These are phyloP conservation scores for Hypoxylon sp. DNA, from an alignment of 2,329 filamentous ascomycete species.

Conservation along the genomic window DNA sequence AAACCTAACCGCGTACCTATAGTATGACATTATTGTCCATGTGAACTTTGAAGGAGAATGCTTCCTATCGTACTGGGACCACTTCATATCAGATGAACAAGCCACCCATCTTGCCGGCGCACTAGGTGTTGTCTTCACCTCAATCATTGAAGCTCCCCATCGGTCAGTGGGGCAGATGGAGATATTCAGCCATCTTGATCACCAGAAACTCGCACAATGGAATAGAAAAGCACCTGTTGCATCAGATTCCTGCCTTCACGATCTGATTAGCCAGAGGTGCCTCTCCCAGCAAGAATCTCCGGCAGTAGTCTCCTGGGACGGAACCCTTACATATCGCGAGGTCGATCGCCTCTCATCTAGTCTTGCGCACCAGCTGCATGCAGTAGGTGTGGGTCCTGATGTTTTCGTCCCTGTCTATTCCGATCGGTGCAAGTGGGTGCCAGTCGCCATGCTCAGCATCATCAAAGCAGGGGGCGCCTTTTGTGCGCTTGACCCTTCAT, in stretches of 20 bases:
- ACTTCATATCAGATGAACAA: background rate
- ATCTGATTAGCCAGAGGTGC: constrained; percentile 30
- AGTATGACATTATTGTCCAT: constrained; percentile 1
- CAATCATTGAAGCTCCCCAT: background rate
- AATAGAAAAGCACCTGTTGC: constrained; percentile 16
- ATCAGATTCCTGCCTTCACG: constrained; percentile 24
- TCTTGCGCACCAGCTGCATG: constrained; percentile 46
- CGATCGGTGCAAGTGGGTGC: constrained; percentile 47
- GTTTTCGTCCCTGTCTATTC: constrained; percentile 54
- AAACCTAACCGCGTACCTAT: background rate
- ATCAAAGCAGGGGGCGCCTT: background rate
- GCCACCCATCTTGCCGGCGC: background rate
- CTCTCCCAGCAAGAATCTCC: constrained; percentile 44
- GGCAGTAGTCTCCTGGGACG: constrained; percentile 54
- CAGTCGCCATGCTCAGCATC: background rate
- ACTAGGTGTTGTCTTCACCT: background rate
- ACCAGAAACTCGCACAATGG: constrained; percentile 33
- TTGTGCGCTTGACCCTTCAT: background rate
- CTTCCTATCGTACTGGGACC: background rate
- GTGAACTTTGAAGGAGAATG: background rate
- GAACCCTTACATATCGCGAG: constrained; percentile 52
- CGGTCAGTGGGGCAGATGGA: background rate
- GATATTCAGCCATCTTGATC: constrained; percentile 18
- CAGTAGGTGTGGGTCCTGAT: constrained; percentile 50
- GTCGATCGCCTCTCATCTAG: constrained; percentile 48